Evolutionary conservation across 2,329 filamentous ascomycete species (phyloP), one percentile per base, ranked within the genome.

Genomic region (Plectosphaerella sp.): DNA sequence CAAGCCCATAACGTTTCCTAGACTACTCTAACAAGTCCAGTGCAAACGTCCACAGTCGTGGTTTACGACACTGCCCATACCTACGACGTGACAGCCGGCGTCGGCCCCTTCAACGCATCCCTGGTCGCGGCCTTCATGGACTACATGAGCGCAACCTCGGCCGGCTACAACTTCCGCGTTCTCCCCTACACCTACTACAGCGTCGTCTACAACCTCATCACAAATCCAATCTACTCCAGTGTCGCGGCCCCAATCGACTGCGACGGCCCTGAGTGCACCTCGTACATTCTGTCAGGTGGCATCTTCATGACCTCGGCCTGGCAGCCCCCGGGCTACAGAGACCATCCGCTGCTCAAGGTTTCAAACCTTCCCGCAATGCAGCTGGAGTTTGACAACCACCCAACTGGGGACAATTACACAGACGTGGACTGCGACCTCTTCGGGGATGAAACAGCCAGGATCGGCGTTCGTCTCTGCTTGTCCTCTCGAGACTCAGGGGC

Each of bases 91-190:
- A 54, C 55, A 2, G 57, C 57, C 4, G 57, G 58, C 0, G 47
- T 59, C 1, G 55, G 58, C 1, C 51, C 54, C 2, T 60, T 60
- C 50, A 59, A 59, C 24, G 47, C 43, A 6, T 57, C 58, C 11
- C 49, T 50, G 15, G 49, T 59, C 7, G 35, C 51, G 9, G 51
- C 52, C 3, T 58, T 57, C 41, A 36, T 52, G 18, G 28, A 50
- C 2, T 39, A 12, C 15, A 16, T 58, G n/a, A 46, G 53, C 33
- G 12, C 35, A 37, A 22, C 37, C 7, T 16, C 28, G 5, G 47
- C 47, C 8, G 25, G 24, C 3, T 56, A 56, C 16, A 2, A 16
- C 2, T 54, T 52, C 18, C 41, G 41, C 18, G 41, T 43, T 2
- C 41, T 43, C n/a, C 41, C 41, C 9, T 43, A 43, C 22, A 48